Conservation (phyloP, 208 protist genomes). For the Trichomonas gallinae region DNA sequence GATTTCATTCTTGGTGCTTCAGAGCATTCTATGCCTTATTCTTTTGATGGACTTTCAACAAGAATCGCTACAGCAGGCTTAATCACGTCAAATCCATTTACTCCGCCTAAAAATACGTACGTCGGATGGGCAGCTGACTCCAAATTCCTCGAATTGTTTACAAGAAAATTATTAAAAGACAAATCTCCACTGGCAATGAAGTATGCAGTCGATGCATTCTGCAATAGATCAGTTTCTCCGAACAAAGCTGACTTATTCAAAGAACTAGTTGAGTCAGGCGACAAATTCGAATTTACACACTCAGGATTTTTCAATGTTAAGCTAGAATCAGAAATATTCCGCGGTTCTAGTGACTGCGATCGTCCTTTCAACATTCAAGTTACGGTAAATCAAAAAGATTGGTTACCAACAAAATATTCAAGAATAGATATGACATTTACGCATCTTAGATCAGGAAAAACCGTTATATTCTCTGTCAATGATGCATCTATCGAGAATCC, state of each 20-base stretch:
- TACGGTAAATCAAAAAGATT: background rate
- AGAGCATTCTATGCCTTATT: background rate
- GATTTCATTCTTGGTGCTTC: background rate
- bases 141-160: background rate
- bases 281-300: background rate
- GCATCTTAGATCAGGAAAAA: background rate
- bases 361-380: background rate
- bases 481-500: background rate
- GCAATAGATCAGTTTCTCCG: background rate
- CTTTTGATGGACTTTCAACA: background rate
- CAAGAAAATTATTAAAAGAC: background rate
- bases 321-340: background rate
- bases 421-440: background rate
- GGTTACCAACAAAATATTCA: background rate
- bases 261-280: background rate
- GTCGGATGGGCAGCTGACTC: background rate
- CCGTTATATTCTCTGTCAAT: background rate
- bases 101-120: background rate
- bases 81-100: background rate
- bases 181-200: background rate
- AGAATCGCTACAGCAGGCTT: background rate
- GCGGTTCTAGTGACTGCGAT: background rate
- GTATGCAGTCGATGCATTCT: background rate
- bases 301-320: background rate
- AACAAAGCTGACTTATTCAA: background rate